phyloP scores from a whole-genome alignment of 495 filamentous ascomycete species.

The Annulohypoxylon bovei region DNA sequence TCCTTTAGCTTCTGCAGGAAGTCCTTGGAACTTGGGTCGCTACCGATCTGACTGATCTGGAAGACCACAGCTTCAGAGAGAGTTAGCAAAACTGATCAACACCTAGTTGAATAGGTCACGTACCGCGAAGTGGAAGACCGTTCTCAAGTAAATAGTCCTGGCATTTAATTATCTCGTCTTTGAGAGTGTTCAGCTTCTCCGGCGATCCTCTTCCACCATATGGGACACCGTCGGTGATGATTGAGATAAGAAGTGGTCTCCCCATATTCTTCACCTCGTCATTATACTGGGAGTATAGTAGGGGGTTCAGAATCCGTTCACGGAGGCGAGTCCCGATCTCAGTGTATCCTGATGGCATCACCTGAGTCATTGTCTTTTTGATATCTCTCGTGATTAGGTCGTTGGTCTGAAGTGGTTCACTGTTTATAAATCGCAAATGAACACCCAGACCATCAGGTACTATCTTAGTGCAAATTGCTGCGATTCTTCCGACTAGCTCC shows the following conservation, averaged over 20 bases:
- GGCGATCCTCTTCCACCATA: slow-evolving; percentile 9
- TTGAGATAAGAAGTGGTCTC: slow-evolving; percentile 29
- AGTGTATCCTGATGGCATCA: slow-evolving; percentile 17
- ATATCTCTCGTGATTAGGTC: slow-evolving; percentile 16
- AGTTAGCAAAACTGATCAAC: background rate
- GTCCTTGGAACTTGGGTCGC: slow-evolving; percentile 21
- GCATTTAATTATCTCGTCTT: slow-evolving; percentile 25
- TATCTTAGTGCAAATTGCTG: slow-evolving; percentile 29
- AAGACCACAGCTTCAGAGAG: slow-evolving; percentile 28
- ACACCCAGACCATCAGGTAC: slow-evolving; percentile 36
- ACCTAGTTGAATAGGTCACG: background rate
- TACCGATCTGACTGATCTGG: slow-evolving; percentile 39
- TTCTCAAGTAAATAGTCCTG: slow-evolving; percentile 28
- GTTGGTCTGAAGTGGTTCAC: background rate
- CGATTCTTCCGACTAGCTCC: slow-evolving; percentile 24
- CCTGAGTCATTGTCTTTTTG: slow-evolving; percentile 10
- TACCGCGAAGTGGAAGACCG: slow-evolving; percentile 29
- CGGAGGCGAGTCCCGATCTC: slow-evolving; percentile 29
- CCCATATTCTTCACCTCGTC: slow-evolving; percentile 16
- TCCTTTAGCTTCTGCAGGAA: slow-evolving; percentile 33
- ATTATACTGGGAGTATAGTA: slow-evolving; percentile 26
- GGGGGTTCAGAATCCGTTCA: slow-evolving; percentile 25
- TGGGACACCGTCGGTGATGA: slow-evolving; percentile 34
- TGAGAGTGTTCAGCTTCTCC: slow-evolving; percentile 24
- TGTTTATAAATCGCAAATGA: slow-evolving; percentile 35